Base-by-base conservation (phyloP, 352 stramenopile genomes). In the Phytopythium chamaehyphon region DNA sequence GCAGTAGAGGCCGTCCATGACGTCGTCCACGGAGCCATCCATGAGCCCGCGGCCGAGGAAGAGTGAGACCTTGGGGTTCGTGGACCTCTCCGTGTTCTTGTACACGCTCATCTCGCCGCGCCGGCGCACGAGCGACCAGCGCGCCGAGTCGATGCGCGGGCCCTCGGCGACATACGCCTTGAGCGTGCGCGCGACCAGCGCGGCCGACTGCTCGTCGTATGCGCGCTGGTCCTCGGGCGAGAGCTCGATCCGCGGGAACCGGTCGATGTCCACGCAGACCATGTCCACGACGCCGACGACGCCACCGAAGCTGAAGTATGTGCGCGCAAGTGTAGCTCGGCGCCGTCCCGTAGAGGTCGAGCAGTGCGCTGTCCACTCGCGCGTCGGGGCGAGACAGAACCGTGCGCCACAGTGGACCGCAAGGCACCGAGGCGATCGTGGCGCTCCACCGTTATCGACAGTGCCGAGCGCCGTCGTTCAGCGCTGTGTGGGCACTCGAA, bases 1-100 rank as follows among this genome's bases (percentile, higher is more conserved):
- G 42, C 55, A 62, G 54, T 76, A 76, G 38, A 76, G 54, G 11
- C 66, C 63, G 44, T 76, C 59, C 66, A 76, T 76, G 33, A 72
- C 61, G 36, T 72, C 63, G 16, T 70, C 62, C n/a, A 76, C 59
- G 14, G 59, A 61, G 35, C 62, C 66, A 18, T 59, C 23, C 58
- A 69, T 69, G 22, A 65, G 43, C 26, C 62, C 62, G 24, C 61
- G 55, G 48, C 66, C 65, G 1, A 73, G 23, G 44, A 71, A 70
- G 14, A 73, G 57, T 26, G 65, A 58, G 37, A 68, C 44, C 26
- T 35, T 44, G 19, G 61, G 47, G 40, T 71, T 65, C 2, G 54
- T 61, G 1, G 64, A 57, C n/a, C 40, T 33, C 40, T 73, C 54
- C 22, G 67, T 36, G 45, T 66, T 70, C 35, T 66, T 66, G 54